A percentile compares a stretch with the other conserved stretches of the same genome.
phyloP scores from a whole-genome alignment of 768 basidiomycete species.

The Mrakia gelida region DNA sequence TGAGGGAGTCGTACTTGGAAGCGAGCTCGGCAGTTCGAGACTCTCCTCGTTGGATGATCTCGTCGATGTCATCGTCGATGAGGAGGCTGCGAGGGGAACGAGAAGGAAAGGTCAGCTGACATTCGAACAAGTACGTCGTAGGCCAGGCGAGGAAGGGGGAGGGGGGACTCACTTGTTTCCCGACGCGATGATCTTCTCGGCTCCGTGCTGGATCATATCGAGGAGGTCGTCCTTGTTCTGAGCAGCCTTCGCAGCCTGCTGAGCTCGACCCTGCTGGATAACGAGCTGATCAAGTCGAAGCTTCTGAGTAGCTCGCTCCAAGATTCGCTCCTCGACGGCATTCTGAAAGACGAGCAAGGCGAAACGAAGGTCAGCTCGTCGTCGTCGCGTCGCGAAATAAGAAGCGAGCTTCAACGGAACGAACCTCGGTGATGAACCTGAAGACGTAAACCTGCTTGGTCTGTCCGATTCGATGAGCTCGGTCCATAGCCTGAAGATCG shows the following conservation, averaged over 20 bases:
- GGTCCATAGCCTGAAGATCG: constrained; percentile 97
- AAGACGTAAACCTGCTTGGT: constrained; percentile 97
- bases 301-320: constrained; percentile 93
- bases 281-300: constrained; percentile 90
- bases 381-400: background rate
- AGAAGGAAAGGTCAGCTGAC: background rate
- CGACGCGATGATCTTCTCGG: constrained; percentile 89
- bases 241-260: constrained; percentile 68
- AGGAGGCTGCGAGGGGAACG: constrained; percentile 52
- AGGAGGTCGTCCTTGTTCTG: constrained; percentile 87
- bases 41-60: constrained; percentile 85
- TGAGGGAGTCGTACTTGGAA: constrained; percentile 85
- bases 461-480: constrained; percentile 93
- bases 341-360: constrained; percentile 46
- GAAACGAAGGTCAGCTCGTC: background rate
- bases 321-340: constrained; percentile 90
- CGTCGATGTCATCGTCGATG: constrained; percentile 88
- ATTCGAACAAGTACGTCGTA: background rate
- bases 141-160: background rate
- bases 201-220: constrained; percentile 97
- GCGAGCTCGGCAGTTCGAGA: constrained; percentile 81
- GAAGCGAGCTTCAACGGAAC: constrained; percentile 15
- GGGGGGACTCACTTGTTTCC: constrained; percentile 59
- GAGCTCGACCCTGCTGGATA: constrained; percentile 88
- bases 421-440: constrained; percentile 81